Percentiles rank a stretch among this genome's conserved stretches.
phyloP scores from a whole-genome alignment of 2,329 filamentous ascomycete genomes.

The Cytospora piceae region DNA sequence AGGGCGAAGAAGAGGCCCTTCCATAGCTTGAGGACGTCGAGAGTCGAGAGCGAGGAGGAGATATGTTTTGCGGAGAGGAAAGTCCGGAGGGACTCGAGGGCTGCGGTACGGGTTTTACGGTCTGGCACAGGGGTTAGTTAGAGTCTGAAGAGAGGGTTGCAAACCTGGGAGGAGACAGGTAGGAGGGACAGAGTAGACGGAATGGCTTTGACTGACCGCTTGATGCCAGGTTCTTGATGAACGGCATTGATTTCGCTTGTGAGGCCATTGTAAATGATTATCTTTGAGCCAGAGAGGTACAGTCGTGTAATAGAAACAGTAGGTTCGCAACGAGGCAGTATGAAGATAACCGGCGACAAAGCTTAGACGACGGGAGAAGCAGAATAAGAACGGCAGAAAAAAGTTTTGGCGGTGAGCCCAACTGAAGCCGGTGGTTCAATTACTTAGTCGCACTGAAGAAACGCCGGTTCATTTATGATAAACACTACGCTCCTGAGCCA shows the following conservation, averaged over 20 bases:
- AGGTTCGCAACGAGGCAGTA: background rate
- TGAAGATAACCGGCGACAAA: background rate
- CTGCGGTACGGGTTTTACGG: conserved; percentile 75
- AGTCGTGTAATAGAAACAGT: background rate
- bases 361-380: background rate
- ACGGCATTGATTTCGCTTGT: conserved; percentile 63
- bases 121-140: conserved; percentile 54
- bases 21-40: conserved; percentile 88
- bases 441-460: background rate
- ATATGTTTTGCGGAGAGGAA: conserved; percentile 69
- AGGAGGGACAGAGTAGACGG: conserved; percentile 18
- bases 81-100: conserved; percentile 74
- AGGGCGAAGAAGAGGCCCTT: conserved; percentile 92
- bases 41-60: conserved; percentile 58
- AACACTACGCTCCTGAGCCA: background rate
- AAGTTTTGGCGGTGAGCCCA: conserved; percentile 20
- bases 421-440: background rate
- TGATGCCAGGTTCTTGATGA: conserved; percentile 81
- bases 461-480: background rate
- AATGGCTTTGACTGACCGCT: conserved; percentile 65
- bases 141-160: background rate
- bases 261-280: conserved; percentile 41
- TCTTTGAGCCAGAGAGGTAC: background rate
- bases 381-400: conserved; percentile 24
- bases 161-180: conserved; percentile 2